Evolutionary conservation across 176 grass and related monocot species (phyloP), one percentile per base, ranked within the genome.

Genomic region (Carex myosuroides): DNA sequence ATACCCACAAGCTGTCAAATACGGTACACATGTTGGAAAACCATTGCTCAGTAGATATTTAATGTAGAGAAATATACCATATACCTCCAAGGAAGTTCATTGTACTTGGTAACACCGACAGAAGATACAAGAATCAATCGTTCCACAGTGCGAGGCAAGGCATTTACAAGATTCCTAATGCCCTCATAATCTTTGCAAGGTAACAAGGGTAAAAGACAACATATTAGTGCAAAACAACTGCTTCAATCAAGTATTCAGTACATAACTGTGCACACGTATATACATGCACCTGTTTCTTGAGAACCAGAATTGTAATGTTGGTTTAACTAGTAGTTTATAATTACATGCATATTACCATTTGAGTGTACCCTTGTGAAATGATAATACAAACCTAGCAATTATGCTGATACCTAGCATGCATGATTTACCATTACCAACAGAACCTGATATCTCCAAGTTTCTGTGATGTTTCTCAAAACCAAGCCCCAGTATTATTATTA

Each of bases 41-140:
- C 13, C 48, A 76, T 26, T 83, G 8, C 55, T 66, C 12, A 67
- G 21, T 59, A 59, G 12, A 58, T 13, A 54, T 60, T 73, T 37
- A 70, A 70, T 57, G 13, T 4, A 56, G 20, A 84, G 72, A 76
- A 76, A 55, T 76, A 55, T 30, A 54, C 46, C 21, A 62, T 56
- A 89, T 94, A 98, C 95, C 92, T 98, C 92, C 89, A 98, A 72
- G 95, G 95, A 54, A 94, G 72, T 81, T 93, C 95, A 84, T 94
- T 94, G 70, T 90, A 98, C 84, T 98, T 98, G 70, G 95, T 98
- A 69, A 98, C 95, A 85, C 95, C 95, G 24, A 98, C 22, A 14
- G 95, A 94, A 80, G 95, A 94, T 53, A 98, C 95, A 16, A 98
- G 63, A 88, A 94, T 64, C 46, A 93, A 44, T 87, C 95, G 94